Evolutionary conservation across 352 stramenopile species (phyloP), one percentile per base, ranked within the genome.

Genomic region (Globisporangium cederbergense): DNA sequence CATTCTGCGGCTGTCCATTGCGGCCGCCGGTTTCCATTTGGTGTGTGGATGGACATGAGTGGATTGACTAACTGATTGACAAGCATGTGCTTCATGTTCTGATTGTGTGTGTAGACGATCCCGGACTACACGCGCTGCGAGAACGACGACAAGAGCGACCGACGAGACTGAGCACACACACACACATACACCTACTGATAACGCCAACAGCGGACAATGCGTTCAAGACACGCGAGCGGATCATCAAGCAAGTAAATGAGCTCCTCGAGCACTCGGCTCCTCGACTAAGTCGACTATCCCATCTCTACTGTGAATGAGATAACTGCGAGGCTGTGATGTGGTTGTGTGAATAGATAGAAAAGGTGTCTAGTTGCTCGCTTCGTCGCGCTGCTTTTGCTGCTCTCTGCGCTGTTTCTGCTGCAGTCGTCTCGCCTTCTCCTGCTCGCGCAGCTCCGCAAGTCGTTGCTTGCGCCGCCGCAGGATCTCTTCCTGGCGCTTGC

Each of bases 401-500:
- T 83, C 69, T 70, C 73, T 66, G 34, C 72, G 76, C 34, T 88
- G 68, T 52, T 82, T 83, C 61, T 84, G 74, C 64, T 88, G 72
- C 60, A 81, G 60, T 46, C 79, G 73, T 34, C 80, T 77, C 22
- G 74, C 79, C 74, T 89, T 88, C 67, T 92, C 84, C 47, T 91
- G 74, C 30, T 91, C 74, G 13, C 81, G 78, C 47, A 95, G 57
- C 58, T 92, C 78, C 34, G 83, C 40, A 14, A 91, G 74, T 22
- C 83, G 82, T 59, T 92, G 61, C 47, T 80, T 80, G 20, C 86
- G 79, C n/a, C 78, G 67, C 25, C 72, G 74, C 58, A 91, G 67
- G 18, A 90, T 67, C 66, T 95, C 83, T 45, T 93, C 80, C 58
- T 93, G 81, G 8, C 81, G 78, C 62, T 88, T 88, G 10, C 72